Conservation (phyloP, 2,329 filamentous ascomycete species). For the Colletotrichum lini region DNA sequence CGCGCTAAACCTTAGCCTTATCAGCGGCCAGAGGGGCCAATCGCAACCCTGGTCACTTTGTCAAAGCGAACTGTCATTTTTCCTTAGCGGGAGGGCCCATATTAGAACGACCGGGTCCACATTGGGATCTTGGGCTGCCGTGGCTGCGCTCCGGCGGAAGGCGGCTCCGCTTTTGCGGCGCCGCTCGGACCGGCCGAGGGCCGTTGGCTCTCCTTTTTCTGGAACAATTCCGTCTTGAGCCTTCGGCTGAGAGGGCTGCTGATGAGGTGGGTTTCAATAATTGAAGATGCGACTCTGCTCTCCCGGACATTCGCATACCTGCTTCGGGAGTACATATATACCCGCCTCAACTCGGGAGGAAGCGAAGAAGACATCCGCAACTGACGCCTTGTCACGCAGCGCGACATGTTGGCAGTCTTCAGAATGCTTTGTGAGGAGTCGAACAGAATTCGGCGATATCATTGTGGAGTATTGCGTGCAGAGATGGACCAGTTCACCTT, state of each 20-base stretch:
- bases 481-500: not conserved
- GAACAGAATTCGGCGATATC: too few relatives aligned
- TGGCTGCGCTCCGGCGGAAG: conserved; percentile 19
- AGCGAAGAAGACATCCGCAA: not conserved
- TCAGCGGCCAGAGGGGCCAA: conserved; percentile 34
- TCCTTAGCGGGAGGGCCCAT: conserved; percentile 12
- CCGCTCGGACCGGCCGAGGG: conserved; percentile 26
- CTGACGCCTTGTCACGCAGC: not conserved
- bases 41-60: conserved; percentile 30
- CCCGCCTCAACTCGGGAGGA: not conserved
- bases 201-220: conserved; percentile 18
- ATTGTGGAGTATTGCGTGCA: too few relatives aligned
- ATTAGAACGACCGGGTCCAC: conserved; percentile 3
- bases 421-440: too few relatives aligned
- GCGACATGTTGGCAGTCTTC: too few relatives aligned
- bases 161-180: conserved; percentile 2
- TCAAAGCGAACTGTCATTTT: conserved; percentile 40
- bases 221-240: conserved; percentile 3
- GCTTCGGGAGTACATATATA: not conserved
- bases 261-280: too few relatives aligned
- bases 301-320: too few relatives aligned
- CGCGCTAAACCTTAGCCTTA: conserved; percentile 41
- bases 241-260: not conserved
- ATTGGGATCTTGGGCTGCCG: conserved; percentile 1
- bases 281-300: too few relatives aligned